These are phyloP conservation scores for Sporobolus alterniflorus DNA, from an alignment of 202 grass and related monocot genomes.

Conservation along the genomic window DNA sequence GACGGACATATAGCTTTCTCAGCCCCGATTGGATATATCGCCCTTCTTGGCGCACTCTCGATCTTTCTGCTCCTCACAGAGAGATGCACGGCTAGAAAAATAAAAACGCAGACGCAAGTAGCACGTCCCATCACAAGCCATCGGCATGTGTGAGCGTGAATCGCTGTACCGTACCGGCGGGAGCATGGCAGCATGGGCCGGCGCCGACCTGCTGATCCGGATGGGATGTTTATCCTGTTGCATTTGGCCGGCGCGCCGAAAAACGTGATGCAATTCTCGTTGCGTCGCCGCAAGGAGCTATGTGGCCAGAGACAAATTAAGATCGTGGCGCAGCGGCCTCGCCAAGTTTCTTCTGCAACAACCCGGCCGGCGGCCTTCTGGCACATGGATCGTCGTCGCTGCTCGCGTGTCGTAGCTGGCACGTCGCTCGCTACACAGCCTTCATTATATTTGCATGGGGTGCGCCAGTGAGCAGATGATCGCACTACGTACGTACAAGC, in stretches of 20 bases:
- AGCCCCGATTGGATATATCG: too few species aligned
- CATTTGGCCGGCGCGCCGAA: background rate
- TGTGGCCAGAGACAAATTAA: constrained; percentile 26
- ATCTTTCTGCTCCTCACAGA: too few species aligned
- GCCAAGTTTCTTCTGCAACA: constrained; percentile 11
- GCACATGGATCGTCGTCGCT: background rate
- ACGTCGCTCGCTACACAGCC: too few species aligned
- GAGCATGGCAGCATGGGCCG: constrained; percentile 30
- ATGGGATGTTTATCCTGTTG: constrained; percentile 3
- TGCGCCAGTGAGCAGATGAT: too few species aligned
- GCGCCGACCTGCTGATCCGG: background rate
- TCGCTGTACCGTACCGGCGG: background rate
- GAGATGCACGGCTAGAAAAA: too few species aligned
- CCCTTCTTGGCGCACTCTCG: too few species aligned
- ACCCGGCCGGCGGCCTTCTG: background rate
- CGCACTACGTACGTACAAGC: constrained; percentile 8
- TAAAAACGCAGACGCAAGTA: too few species aligned
- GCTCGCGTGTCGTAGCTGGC: too few species aligned
- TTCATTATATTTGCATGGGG: too few species aligned
- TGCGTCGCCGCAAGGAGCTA: background rate
- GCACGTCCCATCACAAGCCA: too few species aligned
- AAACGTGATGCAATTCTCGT: constrained; percentile 20
- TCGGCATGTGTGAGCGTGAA: too few species aligned
- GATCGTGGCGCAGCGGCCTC: constrained; percentile 40
- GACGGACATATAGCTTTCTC: too few species aligned